Evolutionary conservation across 2,329 filamentous ascomycete genomes (phyloP), one percentile per base, ranked within the genome.

Genomic region (Talaromyces sp.): DNA sequence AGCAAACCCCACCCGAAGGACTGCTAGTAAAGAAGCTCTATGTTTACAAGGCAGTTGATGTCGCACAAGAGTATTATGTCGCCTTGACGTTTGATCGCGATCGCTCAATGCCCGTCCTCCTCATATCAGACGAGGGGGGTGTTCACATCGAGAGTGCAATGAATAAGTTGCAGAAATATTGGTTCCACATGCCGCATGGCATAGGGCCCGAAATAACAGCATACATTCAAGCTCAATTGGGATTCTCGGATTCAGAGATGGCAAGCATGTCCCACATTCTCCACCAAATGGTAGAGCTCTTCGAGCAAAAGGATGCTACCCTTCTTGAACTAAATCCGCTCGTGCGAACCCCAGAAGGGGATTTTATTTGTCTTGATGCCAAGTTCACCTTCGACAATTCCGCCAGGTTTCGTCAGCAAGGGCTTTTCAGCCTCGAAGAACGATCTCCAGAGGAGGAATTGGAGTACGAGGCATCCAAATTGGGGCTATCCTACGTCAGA

Each of bases 361-460:
- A 48, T 0, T 67, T 81, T 17, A 36, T 70, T 9, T 71, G 68
- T 44, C 49, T 71, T 0, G 70, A 75, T 32, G 73, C 79, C 0
- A 72, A 69, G 1, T 76, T 83, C 37, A 66, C 68, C 2, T 75
- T 83, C 19, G 81, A 84, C 59, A 73, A 82, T 36, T 75, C 77
- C 0, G 77, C 80, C 0, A 56, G 61, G 10, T 68, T 69, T n/a
- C 67, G 79, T 4, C 78, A 81, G 33, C 24, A 54, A 0, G 71
- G 70, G 0, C 39, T 80, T 0, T 80, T 79, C 49, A 51, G 53
- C 0, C 51, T 73, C 3, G 70, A 73, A 32, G 75, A 77, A 35
- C 57, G 58, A 1, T 47, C 54, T 0, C 63, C 70, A 1, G 75
- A 75, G 13, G 49, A 62, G 50, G 51, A 62, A 44, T 58, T 67